Base-by-base conservation (phyloP, 2,329 filamentous ascomycete species). In the Penicillium sp. region DNA sequence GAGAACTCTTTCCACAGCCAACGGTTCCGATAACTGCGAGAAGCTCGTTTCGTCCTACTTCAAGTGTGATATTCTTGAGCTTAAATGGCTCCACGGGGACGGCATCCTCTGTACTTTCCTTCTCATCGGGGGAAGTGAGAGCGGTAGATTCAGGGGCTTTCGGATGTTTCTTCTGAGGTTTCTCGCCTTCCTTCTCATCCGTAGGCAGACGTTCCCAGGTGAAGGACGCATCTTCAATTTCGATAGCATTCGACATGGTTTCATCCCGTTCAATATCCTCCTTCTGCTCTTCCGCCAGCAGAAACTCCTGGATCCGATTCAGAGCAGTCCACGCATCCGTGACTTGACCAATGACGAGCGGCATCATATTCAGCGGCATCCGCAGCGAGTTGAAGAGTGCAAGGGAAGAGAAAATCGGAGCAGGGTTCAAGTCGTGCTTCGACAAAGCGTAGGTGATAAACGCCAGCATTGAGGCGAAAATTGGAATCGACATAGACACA, bases 381-480 rank as follows among this genome's bases (percentile, higher is more conserved):
- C 95, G 87, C 44, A 99, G 83, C 5, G 90, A 88, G 74, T 98
- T 98, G 83, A 98, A 99, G 7, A 98, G 79, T 0, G 94, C 94
- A 14, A 98, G 82, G 0, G 94, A 98, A 0, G 94, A 97, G 78
- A 99, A 98, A 37, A 98, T 85, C 24, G 87, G 82, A 0, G 92
- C 91, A 0, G 95, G 88, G 1, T 85, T 81, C 18, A 98, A 83
- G 31, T 75, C 74, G 66, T 92, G 88, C 58, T 89, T 81, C 1
- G 85, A 80, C n/a, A 86, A 75, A 1, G 83, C 83, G 66, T 84
- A 88, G 0, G 91, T 94, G 75, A 98, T 94, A 75, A 98, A 98
- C 0, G 94, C 87, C 41, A 98, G 76, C 92, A 98, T 97, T 1
- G 93, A 96, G 0, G 94, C 92, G 67, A 98, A 97, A 54, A 96